phyloP scores from a whole-genome alignment of 306 rosid species.

The Notholithocarpus densiflorus region DNA sequence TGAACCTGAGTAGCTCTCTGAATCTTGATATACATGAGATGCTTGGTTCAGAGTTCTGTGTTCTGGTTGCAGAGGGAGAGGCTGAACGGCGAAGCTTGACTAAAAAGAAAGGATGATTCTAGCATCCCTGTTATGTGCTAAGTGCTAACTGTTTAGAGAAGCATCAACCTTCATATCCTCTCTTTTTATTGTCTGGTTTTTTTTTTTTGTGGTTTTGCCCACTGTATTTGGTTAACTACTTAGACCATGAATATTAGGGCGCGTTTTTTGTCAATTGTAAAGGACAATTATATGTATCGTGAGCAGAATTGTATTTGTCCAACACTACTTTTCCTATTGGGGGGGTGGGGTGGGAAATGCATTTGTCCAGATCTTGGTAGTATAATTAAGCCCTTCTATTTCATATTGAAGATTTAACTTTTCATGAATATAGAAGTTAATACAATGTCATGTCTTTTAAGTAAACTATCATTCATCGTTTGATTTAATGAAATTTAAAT shows the following conservation, averaged over 20 bases:
- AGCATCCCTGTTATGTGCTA: not conserved
- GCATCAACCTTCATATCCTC: not conserved
- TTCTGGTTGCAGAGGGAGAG: constrained; percentile 80
- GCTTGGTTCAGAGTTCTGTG: constrained; percentile 85
- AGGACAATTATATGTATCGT: not conserved
- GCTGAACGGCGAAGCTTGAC: constrained; percentile 61
- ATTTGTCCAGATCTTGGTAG: too few relatives aligned
- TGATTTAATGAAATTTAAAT: too few relatives aligned
- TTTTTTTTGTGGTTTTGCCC: too few relatives aligned
- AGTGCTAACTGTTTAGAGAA: not conserved
- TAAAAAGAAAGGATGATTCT: constrained; percentile 51
- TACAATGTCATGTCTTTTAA: too few relatives aligned
- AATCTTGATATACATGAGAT: constrained; percentile 64
- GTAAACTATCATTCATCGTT: too few relatives aligned
- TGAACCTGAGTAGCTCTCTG: constrained; percentile 53
- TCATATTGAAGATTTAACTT: too few relatives aligned
- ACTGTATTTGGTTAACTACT: not conserved
- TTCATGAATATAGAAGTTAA: too few relatives aligned
- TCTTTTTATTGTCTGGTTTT: not conserved
- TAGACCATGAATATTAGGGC: not conserved
- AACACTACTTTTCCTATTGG: too few relatives aligned
- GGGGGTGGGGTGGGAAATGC: too few relatives aligned
- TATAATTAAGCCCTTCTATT: too few relatives aligned
- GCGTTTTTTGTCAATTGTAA: not conserved
- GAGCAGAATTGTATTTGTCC: not conserved